These are phyloP conservation scores for Tetrapisispora phaffii DNA, from an alignment of 805 yeast genomes.

Conservation along the genomic window DNA sequence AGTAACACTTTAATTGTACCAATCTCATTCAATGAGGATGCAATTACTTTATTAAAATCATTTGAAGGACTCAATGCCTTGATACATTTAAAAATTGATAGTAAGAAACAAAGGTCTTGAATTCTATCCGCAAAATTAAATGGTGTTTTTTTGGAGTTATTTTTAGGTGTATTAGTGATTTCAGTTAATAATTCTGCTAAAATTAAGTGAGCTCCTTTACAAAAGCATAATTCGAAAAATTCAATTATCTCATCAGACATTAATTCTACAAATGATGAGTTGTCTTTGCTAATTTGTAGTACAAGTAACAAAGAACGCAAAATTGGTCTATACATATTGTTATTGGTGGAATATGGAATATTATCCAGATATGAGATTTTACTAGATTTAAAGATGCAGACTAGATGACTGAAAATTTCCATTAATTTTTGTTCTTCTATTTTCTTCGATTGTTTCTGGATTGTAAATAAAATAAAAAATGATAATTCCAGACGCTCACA, in stretches of 20 bases:
- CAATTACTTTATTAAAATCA: slow-evolving; percentile 40
- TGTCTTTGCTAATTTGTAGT: slow-evolving; percentile 35
- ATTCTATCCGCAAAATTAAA: slow-evolving; percentile 38
- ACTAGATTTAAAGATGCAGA: slow-evolving; percentile 35
- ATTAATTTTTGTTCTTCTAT: slow-evolving; percentile 22
- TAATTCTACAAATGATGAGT: slow-evolving; percentile 36
- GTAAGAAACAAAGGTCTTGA: slow-evolving; percentile 55
- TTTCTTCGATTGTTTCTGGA: slow-evolving; percentile 14
- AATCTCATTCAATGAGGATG: slow-evolving; percentile 42
- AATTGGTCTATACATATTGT: slow-evolving; percentile 47
- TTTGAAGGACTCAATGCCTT: slow-evolving; percentile 40
- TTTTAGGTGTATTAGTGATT: slow-evolving; percentile 33
- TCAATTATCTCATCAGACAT: slow-evolving; percentile 44
- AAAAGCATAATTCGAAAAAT: slow-evolving; percentile 52
- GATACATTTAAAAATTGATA: slow-evolving; percentile 54
- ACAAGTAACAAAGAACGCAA: slow-evolving; percentile 46
- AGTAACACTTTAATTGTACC: slow-evolving; percentile 56
- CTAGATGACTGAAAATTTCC: slow-evolving; percentile 16
- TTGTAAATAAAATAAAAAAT: slow-evolving; percentile 36
- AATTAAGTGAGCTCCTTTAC: slow-evolving; percentile 54
- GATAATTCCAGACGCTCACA: slow-evolving; percentile 59
- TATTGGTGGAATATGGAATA: slow-evolving; percentile 30
- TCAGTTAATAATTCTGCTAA: slow-evolving; percentile 51
- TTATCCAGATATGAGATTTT: slow-evolving; percentile 41
- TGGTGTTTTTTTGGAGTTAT: slow-evolving; percentile 14